A percentile compares a stretch with the other conserved stretches of the same genome.
Evolutionary conservation across 805 yeast species (phyloP).

Genomic region (Yamadazyma phyllophila): DNA sequence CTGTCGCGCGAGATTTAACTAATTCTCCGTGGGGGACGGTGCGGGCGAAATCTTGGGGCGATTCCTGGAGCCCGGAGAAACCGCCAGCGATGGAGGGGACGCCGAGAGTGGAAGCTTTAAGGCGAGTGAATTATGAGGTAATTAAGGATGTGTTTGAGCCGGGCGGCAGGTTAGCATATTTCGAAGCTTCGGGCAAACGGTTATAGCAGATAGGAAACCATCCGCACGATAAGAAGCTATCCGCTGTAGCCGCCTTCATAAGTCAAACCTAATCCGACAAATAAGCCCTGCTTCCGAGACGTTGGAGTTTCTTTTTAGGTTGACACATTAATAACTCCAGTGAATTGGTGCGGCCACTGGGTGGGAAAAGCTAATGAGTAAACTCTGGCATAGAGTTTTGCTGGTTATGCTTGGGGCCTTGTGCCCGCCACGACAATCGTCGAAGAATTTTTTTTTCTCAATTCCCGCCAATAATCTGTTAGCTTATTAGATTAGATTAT

Average conservation of each 20-base stretch:
- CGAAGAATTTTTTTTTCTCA: too few species aligned
- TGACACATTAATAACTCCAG: conserved; percentile 1
- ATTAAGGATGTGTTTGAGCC: too few species aligned
- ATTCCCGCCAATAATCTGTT: too few species aligned
- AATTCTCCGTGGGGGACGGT: conserved; percentile 4
- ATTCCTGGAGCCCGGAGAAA: not conserved
- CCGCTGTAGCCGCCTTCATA: not conserved
- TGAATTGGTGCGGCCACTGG: not conserved
- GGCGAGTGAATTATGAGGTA: too few species aligned
- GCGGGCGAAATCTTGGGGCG: not conserved
- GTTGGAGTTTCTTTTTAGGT: not conserved
- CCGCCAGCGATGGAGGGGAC: too few species aligned
- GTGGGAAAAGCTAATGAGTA: not conserved
- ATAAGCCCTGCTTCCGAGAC: conserved; percentile 2
- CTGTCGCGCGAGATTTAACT: not conserved
- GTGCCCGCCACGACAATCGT: not conserved
- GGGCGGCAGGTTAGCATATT: not conserved
- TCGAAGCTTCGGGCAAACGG: not conserved
- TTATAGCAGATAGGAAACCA: not conserved
- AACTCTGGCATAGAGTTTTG: not conserved
- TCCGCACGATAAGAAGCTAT: not conserved
- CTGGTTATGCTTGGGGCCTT: not conserved
- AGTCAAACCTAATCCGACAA: not conserved
- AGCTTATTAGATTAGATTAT: too few species aligned
- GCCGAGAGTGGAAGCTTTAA: too few species aligned